Evolutionary conservation across 2,329 filamentous ascomycete genomes (phyloP).

Genomic region (Fusarium mangiferae): DNA sequence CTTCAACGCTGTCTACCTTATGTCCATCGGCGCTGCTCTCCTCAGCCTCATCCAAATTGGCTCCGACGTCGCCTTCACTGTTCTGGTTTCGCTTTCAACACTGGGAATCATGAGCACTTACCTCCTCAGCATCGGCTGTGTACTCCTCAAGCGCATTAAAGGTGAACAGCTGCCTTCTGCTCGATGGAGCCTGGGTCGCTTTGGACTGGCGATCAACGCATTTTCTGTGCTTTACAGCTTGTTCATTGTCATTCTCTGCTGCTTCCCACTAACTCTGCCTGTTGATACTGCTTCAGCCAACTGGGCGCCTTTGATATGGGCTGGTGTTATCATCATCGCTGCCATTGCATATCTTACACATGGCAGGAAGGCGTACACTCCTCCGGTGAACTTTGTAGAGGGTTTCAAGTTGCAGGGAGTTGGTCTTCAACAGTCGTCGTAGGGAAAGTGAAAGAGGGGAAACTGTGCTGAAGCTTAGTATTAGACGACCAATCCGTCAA

Average conservation of each 20-base stretch:
- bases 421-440: constrained; percentile 11
- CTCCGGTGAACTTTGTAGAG: constrained; percentile 23
- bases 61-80: constrained; percentile 19
- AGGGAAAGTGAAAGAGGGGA: not conserved
- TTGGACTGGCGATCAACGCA: constrained; percentile 17
- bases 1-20: constrained; percentile 23
- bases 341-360: constrained; percentile 7
- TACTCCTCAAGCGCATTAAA: constrained; percentile 19
- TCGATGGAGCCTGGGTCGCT: constrained; percentile 13
- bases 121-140: constrained; percentile 25
- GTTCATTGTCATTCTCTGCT: constrained; percentile 28
- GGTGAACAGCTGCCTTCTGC: constrained; percentile 16
- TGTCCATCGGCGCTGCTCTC: constrained; percentile 23
- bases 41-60: constrained; percentile 22
- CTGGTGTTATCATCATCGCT: constrained; percentile 16
- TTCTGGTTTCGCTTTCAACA: constrained; percentile 13
- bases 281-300: constrained; percentile 21
- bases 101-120: constrained; percentile 27
- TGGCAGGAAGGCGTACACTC: constrained; percentile 8
- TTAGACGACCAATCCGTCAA: not conserved
- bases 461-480: not conserved
- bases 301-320: constrained; percentile 28
- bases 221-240: constrained; percentile 26
- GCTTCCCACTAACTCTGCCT: constrained; percentile 9
- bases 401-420: constrained; percentile 15